phyloP scores from a whole-genome alignment of 768 basidiomycete species.

The Termitomyces bulborhizus region DNA sequence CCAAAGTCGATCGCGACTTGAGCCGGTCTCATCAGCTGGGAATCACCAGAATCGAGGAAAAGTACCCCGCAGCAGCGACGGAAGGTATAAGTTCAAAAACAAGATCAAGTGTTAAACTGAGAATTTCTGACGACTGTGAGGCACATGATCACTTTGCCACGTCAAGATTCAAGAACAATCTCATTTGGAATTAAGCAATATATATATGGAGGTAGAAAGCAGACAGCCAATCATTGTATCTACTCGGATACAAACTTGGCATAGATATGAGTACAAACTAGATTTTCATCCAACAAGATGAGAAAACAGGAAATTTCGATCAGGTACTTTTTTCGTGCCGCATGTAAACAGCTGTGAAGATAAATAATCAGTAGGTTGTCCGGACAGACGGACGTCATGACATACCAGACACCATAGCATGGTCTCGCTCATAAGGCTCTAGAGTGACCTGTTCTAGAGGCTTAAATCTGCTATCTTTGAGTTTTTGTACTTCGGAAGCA shows the following conservation, averaged over 20 bases:
- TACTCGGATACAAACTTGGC: slow-evolving; percentile 3
- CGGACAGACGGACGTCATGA: not conserved
- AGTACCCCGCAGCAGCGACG: slow-evolving; percentile 6
- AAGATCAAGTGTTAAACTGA: not conserved
- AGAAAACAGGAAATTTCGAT: slow-evolving; percentile 6
- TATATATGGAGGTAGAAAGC: slow-evolving; percentile 8
- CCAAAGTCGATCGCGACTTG: slow-evolving; percentile 71
- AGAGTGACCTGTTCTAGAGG: slow-evolving; percentile 94
- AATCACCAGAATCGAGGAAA: not conserved
- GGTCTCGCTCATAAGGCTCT: slow-evolving; percentile 89
- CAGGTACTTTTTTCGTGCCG: slow-evolving; percentile 19
- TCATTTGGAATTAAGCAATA: slow-evolving; percentile 11
- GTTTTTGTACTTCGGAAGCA: slow-evolving; percentile 74
- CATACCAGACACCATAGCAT: slow-evolving; percentile 85
- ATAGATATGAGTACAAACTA: slow-evolving; percentile 10
- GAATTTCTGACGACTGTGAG: not conserved
- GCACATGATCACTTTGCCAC: slow-evolving; percentile 28
- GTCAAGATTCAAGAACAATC: slow-evolving; percentile 14
- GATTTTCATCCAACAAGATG: slow-evolving; percentile 4
- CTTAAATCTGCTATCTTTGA: slow-evolving; percentile 79
- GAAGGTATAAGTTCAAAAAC: not conserved
- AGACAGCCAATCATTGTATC: slow-evolving; percentile 7
- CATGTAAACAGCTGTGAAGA: slow-evolving; percentile 19
- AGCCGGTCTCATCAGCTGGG: slow-evolving; percentile 51
- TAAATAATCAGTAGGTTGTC: not conserved